Evolutionary conservation across 176 grass and related monocot genomes (phyloP).

Genomic region (Musa beccarii): DNA sequence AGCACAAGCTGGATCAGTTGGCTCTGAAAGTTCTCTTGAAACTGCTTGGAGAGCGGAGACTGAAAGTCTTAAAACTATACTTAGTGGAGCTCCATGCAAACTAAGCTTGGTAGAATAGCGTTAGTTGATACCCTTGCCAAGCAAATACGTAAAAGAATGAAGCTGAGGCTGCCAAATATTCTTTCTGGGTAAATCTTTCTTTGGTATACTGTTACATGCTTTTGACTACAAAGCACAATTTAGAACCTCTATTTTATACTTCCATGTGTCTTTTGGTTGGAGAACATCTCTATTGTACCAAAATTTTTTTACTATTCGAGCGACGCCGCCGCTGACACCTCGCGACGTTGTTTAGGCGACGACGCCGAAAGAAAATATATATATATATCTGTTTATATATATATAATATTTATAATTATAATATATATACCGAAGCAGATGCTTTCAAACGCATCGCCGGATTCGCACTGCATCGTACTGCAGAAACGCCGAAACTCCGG

Average conservation of each 20-base stretch:
- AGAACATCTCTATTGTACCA: neutral
- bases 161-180: constrained; percentile 55
- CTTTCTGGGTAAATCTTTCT: constrained; percentile 54
- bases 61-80: constrained; percentile 61
- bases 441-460: too few species aligned
- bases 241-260: neutral
- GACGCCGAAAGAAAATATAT: too few species aligned
- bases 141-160: constrained; percentile 57
- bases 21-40: constrained; percentile 55
- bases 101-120: constrained; percentile 54
- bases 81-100: constrained; percentile 45
- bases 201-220: neutral
- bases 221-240: neutral
- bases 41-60: constrained; percentile 60
- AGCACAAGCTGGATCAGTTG: constrained; percentile 49
- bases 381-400: too few species aligned
- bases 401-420: too few species aligned
- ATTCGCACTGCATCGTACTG: too few species aligned
- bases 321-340: too few species aligned
- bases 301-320: too few species aligned
- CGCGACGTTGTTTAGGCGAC: too few species aligned
- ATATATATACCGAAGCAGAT: too few species aligned
- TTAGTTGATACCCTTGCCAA: constrained; percentile 71
- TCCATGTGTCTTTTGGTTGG: neutral
- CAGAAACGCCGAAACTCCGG: too few species aligned